These are phyloP conservation scores for Agaricus bisporus DNA, from an alignment of 768 basidiomycete species.

Conservation along the genomic window DNA sequence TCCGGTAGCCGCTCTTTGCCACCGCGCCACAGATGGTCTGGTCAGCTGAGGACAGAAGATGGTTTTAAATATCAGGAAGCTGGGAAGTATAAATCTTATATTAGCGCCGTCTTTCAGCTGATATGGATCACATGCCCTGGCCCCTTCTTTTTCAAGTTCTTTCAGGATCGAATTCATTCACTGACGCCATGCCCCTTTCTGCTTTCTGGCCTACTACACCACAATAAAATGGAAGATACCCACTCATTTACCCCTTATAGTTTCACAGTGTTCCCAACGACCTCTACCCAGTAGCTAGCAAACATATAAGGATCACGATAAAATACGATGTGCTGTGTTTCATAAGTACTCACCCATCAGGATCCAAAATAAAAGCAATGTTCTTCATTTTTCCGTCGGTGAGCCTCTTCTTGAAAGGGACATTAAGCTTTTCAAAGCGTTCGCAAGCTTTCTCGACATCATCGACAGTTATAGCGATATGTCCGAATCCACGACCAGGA, in stretches of 20 bases:
- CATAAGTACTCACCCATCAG: slow-evolving; percentile 55
- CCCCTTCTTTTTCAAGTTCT: background rate
- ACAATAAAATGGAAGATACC: background rate
- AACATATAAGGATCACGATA: background rate
- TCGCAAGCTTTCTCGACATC: slow-evolving; percentile 80
- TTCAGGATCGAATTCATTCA: no score
- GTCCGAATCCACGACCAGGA: slow-evolving; percentile 76
- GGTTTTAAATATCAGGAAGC: background rate
- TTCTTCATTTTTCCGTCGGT: slow-evolving; percentile 82
- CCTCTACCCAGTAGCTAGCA: slow-evolving; percentile 20
- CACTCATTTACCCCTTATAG: background rate
- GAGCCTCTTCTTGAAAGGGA: slow-evolving; percentile 82
- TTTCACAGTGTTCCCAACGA: slow-evolving; percentile 9
- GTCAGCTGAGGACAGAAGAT: background rate
- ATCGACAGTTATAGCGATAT: slow-evolving; percentile 82
- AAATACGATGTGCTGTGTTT: background rate
- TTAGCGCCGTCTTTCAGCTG: background rate
- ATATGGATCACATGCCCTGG: background rate
- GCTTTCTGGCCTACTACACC: no score
- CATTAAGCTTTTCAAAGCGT: slow-evolving; percentile 74
- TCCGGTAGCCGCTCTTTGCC: background rate
- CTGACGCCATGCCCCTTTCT: no score
- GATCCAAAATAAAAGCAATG: slow-evolving; percentile 82
- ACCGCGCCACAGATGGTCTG: background rate
- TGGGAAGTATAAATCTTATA: background rate